phyloP scores from a whole-genome alignment of 2,329 filamentous ascomycete species.

The Trichophyton mentagrophytes region DNA sequence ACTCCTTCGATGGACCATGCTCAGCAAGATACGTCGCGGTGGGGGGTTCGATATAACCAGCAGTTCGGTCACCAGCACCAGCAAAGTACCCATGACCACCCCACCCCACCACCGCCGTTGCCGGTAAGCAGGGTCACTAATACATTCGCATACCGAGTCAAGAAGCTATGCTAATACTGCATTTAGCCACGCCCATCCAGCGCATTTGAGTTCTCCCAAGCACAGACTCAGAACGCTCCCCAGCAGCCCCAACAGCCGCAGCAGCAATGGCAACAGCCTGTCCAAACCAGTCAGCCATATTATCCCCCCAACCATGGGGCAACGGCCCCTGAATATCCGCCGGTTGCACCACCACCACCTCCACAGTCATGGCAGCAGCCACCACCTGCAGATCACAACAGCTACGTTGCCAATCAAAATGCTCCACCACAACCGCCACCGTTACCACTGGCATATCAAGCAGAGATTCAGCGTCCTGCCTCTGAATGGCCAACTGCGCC shows the following conservation, averaged over 20 bases:
- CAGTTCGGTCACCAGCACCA: slow-evolving; percentile 11
- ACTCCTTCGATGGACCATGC: slow-evolving; percentile 1
- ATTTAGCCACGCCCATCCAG: slow-evolving; percentile 28
- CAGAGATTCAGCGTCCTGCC: slow-evolving; percentile 17
- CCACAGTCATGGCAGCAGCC: slow-evolving; percentile 9
- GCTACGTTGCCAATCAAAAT: slow-evolving; percentile 14
- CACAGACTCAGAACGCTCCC: slow-evolving; percentile 13
- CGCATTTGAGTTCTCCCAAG: slow-evolving; percentile 18
- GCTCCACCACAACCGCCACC: slow-evolving; percentile 31
- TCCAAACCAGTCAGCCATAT: slow-evolving; percentile 10
- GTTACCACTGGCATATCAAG: slow-evolving; percentile 28
- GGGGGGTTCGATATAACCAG: slow-evolving; percentile 34
- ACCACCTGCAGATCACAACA: slow-evolving; percentile 16
- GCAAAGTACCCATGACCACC: slow-evolving; percentile 9
- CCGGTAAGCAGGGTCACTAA: slow-evolving; percentile 20
- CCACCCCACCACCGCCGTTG: slow-evolving; percentile 23
- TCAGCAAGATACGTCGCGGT: slow-evolving; percentile 24
- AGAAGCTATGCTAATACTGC: not conserved
- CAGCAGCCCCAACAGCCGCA: not conserved
- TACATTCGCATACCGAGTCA: not conserved
- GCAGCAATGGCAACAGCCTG: not conserved
- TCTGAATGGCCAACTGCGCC: slow-evolving; percentile 10
- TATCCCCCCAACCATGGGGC: slow-evolving; percentile 10
- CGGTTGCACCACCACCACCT: slow-evolving; percentile 11
- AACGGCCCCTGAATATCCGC: slow-evolving; percentile 9